These are phyloP conservation scores for Dimargaris cristalligena DNA, from an alignment of 192 early-diverging fungal species.

Conservation along the genomic window DNA sequence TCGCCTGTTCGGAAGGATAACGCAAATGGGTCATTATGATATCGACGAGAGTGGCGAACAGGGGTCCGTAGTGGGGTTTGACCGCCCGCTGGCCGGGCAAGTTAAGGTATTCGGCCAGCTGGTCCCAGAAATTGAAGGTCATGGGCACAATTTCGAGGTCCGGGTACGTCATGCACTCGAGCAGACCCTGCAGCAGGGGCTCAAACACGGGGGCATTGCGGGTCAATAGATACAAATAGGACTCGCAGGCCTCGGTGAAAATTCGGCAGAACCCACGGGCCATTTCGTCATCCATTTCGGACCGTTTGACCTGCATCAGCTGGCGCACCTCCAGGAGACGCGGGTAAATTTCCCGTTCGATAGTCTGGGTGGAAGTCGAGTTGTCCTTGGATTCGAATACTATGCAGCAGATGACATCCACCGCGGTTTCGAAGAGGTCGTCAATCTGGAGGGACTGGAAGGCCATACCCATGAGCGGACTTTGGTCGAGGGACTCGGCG, in stretches of 20 bases:
- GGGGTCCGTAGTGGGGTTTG: constrained; percentile 32
- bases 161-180: constrained; percentile 59
- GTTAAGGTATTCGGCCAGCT: constrained; percentile 46
- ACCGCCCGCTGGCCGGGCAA: constrained; percentile 30
- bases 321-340: constrained; percentile 24
- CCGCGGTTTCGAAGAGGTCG: constrained; percentile 65
- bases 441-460: constrained; percentile 56
- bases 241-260: constrained; percentile 80
- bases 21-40: constrained; percentile 73
- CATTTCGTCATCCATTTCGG: constrained; percentile 62
- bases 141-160: constrained; percentile 76
- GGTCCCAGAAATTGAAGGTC: constrained; percentile 84
- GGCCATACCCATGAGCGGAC: constrained; percentile 45
- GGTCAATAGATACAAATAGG: constrained; percentile 59
- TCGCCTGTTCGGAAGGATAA: constrained; percentile 55
- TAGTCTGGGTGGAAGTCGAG: constrained; percentile 28
- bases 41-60: constrained; percentile 56
- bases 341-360: constrained; percentile 41
- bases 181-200: constrained; percentile 63
- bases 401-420: constrained; percentile 70
- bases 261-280: constrained; percentile 72
- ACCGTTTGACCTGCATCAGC: constrained; percentile 24
- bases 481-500: constrained; percentile 36
- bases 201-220: constrained; percentile 46
- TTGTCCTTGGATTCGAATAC: constrained; percentile 48